These are phyloP conservation scores for Candida xyloterini DNA, from an alignment of 805 yeast genomes.

Conservation along the genomic window DNA sequence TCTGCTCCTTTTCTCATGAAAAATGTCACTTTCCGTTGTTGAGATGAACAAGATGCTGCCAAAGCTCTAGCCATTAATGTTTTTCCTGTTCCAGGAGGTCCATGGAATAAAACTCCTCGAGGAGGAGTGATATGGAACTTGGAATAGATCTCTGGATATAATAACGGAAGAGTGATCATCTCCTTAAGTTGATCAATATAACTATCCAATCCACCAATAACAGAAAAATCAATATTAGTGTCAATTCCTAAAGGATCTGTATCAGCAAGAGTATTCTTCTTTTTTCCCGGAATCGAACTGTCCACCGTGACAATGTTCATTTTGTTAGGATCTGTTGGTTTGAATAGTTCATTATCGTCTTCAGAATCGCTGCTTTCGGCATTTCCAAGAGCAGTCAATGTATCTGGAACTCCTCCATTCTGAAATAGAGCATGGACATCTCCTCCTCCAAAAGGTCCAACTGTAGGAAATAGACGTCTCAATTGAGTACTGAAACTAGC, in stretches of 20 bases:
- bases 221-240: constrained; percentile 55
- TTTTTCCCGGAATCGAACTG: constrained; percentile 25
- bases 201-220: constrained; percentile 88
- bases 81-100: constrained; percentile 99
- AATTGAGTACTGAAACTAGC: constrained; percentile 35
- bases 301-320: constrained; percentile 22
- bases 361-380: constrained; percentile 46
- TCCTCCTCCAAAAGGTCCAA: constrained; percentile 97
- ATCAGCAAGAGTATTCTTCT: constrained; percentile 71
- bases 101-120: constrained; percentile 94
- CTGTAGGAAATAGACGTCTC: constrained; percentile 82
- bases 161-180: constrained; percentile 90
- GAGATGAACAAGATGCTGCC: constrained; percentile 90
- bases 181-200: constrained; percentile 92
- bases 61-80: constrained; percentile 96
- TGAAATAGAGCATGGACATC: constrained; percentile 79
- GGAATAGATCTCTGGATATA: constrained; percentile 91
- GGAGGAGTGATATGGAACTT: constrained; percentile 93
- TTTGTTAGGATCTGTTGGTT: constrained; percentile 33
- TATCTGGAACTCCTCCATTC: constrained; percentile 56
- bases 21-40: constrained; percentile 83
- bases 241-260: constrained; percentile 90
- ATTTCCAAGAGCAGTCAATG: constrained; percentile 37
- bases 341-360: constrained; percentile 42
- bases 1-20: constrained; percentile 99